phyloP scores from a whole-genome alignment of 495 filamentous ascomycete species.

The Xylaria intraflava region DNA sequence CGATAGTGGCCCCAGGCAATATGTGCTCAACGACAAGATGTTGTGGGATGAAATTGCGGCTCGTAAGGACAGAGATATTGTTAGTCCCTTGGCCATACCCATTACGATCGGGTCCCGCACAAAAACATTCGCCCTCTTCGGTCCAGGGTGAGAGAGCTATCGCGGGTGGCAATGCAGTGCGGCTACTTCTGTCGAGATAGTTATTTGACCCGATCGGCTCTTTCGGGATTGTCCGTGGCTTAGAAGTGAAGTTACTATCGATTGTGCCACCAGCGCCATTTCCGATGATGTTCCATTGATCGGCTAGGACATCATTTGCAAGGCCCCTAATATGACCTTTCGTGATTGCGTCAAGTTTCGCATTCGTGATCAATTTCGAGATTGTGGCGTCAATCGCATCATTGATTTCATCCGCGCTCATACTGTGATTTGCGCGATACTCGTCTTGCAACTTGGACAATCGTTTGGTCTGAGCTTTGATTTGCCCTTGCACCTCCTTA shows the following conservation, averaged over 20 bases:
- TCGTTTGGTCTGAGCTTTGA: slow-evolving; percentile 6
- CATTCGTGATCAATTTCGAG: slow-evolving; percentile 25
- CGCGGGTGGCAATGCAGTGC: slow-evolving; percentile 21
- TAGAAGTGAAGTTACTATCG: slow-evolving; percentile 25
- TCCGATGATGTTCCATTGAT: slow-evolving; percentile 38
- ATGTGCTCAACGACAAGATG: slow-evolving; percentile 60
- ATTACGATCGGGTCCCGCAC: slow-evolving; percentile 35
- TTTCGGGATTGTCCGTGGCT: slow-evolving; percentile 14
- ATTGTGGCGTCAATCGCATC: slow-evolving; percentile 23
- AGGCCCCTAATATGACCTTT: slow-evolving; percentile 21
- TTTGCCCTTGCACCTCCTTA: slow-evolving; percentile 12
- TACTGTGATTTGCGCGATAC: neutral
- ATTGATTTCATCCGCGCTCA: slow-evolving; percentile 23
- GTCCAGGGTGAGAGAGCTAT: slow-evolving; percentile 50
- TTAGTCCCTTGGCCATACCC: slow-evolving; percentile 24
- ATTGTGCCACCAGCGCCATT: slow-evolving; percentile 30
- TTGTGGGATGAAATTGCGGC: slow-evolving; percentile 44
- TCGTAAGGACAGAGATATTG: slow-evolving; percentile 43
- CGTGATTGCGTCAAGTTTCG: slow-evolving; percentile 30
- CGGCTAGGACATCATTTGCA: slow-evolving; percentile 23
- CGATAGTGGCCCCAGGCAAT: slow-evolving; percentile 41
- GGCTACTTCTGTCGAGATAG: slow-evolving; percentile 18
- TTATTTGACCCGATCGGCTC: slow-evolving; percentile 12
- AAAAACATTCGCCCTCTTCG: slow-evolving; percentile 64
- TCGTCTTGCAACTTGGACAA: slow-evolving; percentile 8